Evolutionary conservation across 371 early-diverging fungal species (phyloP), one percentile per base, ranked within the genome.

Genomic region (Mortierella sp.): DNA sequence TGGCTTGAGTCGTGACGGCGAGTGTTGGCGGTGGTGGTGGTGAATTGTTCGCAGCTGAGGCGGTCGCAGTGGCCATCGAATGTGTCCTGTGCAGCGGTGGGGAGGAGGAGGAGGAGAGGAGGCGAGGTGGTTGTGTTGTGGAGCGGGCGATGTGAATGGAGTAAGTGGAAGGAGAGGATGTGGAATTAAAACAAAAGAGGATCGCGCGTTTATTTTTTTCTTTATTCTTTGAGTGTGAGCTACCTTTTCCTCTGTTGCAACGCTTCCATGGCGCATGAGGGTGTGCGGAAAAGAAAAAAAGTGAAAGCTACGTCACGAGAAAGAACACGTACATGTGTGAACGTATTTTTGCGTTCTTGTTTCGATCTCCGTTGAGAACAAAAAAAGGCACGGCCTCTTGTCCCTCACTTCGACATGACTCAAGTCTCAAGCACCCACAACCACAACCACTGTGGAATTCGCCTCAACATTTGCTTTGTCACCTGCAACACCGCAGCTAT

Each of bases 1-100:
- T 81, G 11, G 73, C 69, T 34, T 54, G 77, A 50, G 77, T 51
- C 48, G 82, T 77, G 74, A 77, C 71, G 59, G 74, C 31, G 40
- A 69, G 67, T 69, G 31, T 28, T 57, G 71, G 73, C 11, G 31
- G 28, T 69, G 44, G 72, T 19, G 5, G 76, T 34, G 61, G 43
- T 50, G 50, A 50, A 50, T 50, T 50, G 31, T 46, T 21, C 46
- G 61, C 67, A n/a, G 67, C 6, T 8, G 67, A 71, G 34, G 73
- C 67, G 48, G 28, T 73, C 53, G n/a, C 40, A 26, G 55, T 46
- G 24, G 69, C 57, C 69, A 57, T 78, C 70, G 74, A 78, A 69
- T 54, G 71, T 26, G 44, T 57, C 31, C 53, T 72, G 48, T 34
- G 67, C 51, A 24, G 34, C 53, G 24, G 24, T 31, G 21, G 43